phyloP scores from a whole-genome alignment of 108 stramenopile genomes.

The Skeletonema costatum region DNA sequence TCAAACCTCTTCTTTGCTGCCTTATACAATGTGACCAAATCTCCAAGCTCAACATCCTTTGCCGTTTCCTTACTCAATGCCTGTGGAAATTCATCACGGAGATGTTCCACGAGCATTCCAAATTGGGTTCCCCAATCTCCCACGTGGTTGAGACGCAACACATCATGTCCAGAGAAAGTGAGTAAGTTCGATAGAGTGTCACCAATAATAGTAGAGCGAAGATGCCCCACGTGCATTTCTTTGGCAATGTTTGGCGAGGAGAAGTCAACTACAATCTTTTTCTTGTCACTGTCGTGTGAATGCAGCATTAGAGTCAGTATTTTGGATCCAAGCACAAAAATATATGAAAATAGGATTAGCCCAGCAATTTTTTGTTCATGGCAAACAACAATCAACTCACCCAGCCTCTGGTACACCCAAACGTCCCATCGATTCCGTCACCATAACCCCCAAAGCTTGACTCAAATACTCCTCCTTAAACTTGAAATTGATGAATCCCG shows the following conservation, averaged over 20 bases:
- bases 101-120: slow-evolving; percentile 97
- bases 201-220: slow-evolving; percentile 98
- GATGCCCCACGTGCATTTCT: slow-evolving; percentile 99
- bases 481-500: slow-evolving; percentile 93
- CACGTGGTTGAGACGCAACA: slow-evolving; percentile 95
- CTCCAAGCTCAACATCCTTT: slow-evolving; percentile 80
- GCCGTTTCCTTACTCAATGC: slow-evolving; percentile 72
- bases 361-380: background rate
- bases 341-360: background rate
- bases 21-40: slow-evolving; percentile 96
- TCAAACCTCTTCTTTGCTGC: slow-evolving; percentile 94
- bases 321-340: background rate
- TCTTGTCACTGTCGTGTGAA: slow-evolving; percentile 30
- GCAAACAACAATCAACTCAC: slow-evolving; percentile 37
- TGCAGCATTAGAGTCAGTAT: background rate
- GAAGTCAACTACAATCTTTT: slow-evolving; percentile 94
- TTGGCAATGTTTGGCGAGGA: slow-evolving; percentile 99
- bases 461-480: slow-evolving; percentile 79
- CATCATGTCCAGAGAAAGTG: slow-evolving; percentile 91
- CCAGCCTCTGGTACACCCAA: slow-evolving; percentile 58
- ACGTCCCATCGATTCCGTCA: slow-evolving; percentile 61
- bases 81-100: slow-evolving; percentile 94
- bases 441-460: slow-evolving; percentile 58
- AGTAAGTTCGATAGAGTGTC: slow-evolving; percentile 93
- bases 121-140: slow-evolving; percentile 99